phyloP scores from a whole-genome alignment of 192 early-diverging fungal genomes.

The Diversispora eburnea region DNA sequence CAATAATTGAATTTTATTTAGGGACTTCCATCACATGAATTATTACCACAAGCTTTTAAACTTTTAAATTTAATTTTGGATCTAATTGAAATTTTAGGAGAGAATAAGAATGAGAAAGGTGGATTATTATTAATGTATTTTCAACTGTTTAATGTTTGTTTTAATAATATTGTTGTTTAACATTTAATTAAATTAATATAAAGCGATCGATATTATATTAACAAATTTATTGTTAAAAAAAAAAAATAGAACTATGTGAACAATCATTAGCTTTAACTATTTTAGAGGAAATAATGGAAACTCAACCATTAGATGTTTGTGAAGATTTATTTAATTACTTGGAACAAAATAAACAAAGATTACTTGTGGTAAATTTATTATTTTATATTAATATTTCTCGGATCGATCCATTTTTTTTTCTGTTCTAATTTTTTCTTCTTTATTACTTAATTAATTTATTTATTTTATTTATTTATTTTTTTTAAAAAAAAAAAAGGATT shows the following conservation, averaged over 20 bases:
- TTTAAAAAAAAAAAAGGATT: not conserved
- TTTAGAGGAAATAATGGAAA: conserved; percentile 20
- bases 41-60: conserved; percentile 1
- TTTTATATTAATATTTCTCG: too few relatives aligned
- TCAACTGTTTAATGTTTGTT: too few relatives aligned
- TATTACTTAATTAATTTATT: not conserved
- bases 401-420: too few relatives aligned
- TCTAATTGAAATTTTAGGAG: too few relatives aligned
- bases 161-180: too few relatives aligned
- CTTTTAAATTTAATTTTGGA: not conserved
- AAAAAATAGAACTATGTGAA: conserved; percentile 5
- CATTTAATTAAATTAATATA: not conserved
- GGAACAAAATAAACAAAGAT: conserved; percentile 10
- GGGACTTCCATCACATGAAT: not conserved
- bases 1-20: not conserved
- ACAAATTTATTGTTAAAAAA: not conserved
- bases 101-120: too few relatives aligned
- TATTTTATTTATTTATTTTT: not conserved
- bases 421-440: too few relatives aligned
- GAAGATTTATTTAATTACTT: conserved; percentile 15
- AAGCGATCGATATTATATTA: not conserved
- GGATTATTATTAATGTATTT: too few relatives aligned
- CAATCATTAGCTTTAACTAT: not conserved
- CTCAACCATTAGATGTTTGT: conserved; percentile 20
- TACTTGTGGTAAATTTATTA: conserved; percentile 5